Evolutionary conservation across 176 grass and related monocot genomes (phyloP).

Genomic region (Bonia amplexicaulis): DNA sequence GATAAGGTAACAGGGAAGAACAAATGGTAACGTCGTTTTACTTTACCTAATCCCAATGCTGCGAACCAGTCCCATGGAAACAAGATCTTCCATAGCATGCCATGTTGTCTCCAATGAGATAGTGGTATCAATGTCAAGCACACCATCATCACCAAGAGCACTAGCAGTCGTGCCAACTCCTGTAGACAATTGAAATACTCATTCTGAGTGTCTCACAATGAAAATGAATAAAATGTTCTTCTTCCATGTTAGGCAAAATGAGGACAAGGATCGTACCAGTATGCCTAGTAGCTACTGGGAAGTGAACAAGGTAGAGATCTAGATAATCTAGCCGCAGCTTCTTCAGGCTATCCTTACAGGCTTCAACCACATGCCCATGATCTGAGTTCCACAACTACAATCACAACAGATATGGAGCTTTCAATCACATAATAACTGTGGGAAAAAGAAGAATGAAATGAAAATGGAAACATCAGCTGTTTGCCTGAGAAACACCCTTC

Average conservation of each 20-base stretch:
- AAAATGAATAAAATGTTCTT: background rate
- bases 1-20: background rate
- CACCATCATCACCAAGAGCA: slow-evolving; percentile 74
- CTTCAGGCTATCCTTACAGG: slow-evolving; percentile 80
- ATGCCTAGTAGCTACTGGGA: slow-evolving; percentile 72
- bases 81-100: slow-evolving; percentile 97
- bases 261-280: slow-evolving; percentile 41
- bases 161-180: slow-evolving; percentile 76
- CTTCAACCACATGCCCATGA: slow-evolving; percentile 74
- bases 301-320: slow-evolving; percentile 77
- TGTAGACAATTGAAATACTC: slow-evolving; percentile 7
- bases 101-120: slow-evolving; percentile 95
- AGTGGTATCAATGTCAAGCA: slow-evolving; percentile 88
- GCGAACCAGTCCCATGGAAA: slow-evolving; percentile 63
- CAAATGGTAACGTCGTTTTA: background rate
- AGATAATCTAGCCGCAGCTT: slow-evolving; percentile 76
- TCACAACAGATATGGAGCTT: background rate
- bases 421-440: background rate
- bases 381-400: slow-evolving; percentile 80
- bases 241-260: background rate
- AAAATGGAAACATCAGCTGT: background rate
- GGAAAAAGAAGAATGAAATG: background rate
- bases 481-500: background rate
- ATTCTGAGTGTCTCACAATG: background rate
- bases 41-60: slow-evolving; percentile 89